Percentiles rank a stretch among this genome's conserved stretches.
These are phyloP conservation scores for Penicillium vulpinum DNA, from an alignment of 2,329 filamentous ascomycete species.

Conservation along the genomic window DNA sequence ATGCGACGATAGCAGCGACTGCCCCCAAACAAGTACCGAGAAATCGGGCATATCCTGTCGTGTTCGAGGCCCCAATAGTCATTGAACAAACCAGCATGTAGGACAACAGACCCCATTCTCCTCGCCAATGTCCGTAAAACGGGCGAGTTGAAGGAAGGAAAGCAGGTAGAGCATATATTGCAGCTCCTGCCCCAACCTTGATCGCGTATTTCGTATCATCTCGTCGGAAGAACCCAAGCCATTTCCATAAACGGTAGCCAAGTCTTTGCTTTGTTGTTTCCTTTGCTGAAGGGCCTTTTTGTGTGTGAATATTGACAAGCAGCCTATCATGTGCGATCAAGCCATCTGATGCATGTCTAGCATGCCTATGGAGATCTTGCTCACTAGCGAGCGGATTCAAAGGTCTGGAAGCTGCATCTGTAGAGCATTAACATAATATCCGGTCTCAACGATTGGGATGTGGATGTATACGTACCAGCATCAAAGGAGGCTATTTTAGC, in stretches of 20 bases:
- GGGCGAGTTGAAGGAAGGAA: conserved; percentile 78
- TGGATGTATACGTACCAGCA: conserved; percentile 24
- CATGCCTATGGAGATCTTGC: background rate
- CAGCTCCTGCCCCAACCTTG: conserved; percentile 89
- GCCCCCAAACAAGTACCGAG: conserved; percentile 83
- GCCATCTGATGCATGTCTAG: conserved; percentile 9
- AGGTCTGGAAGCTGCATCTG: background rate
- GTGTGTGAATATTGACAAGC: conserved; percentile 5
- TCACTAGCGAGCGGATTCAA: background rate
- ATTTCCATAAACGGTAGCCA: conserved; percentile 42
- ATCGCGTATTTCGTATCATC: conserved; percentile 77
- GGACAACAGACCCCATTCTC: conserved; percentile 93
- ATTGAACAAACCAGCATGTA: conserved; percentile 99
- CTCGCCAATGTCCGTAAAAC: conserved; percentile 82
- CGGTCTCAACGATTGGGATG: no score
- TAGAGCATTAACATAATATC: background rate
- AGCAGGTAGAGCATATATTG: conserved; percentile 83
- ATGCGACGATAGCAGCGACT: conserved; percentile 70
- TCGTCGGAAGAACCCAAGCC: conserved; percentile 58
- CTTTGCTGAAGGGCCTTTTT: conserved; percentile 4
- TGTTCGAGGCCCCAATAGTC: conserved; percentile 95
- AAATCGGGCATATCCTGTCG: conserved; percentile 83
- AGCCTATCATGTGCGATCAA: conserved; percentile 10
- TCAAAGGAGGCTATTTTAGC: conserved; percentile 25
- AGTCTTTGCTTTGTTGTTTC: conserved; percentile 29